A percentile compares a stretch with the other conserved stretches of the same genome.
These are phyloP conservation scores for Lecanicillium sp. DNA, from an alignment of 2,329 filamentous ascomycete species.

Conservation along the genomic window DNA sequence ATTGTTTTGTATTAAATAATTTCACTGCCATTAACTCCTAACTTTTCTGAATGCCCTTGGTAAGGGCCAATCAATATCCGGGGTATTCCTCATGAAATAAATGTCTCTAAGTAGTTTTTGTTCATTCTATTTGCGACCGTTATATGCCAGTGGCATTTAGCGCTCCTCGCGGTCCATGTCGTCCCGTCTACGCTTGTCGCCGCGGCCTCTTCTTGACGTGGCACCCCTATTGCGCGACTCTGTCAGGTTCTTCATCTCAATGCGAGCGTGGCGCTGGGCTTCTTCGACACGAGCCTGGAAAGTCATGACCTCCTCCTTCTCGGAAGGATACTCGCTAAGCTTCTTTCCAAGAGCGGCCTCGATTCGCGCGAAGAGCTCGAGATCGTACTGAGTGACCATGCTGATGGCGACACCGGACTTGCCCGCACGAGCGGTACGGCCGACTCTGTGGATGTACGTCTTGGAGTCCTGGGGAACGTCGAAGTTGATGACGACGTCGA, in stretches of 20 bases:
- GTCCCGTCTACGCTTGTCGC: slow-evolving; percentile 38
- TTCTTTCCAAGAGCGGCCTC: slow-evolving; percentile 77
- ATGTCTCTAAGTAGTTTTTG: background rate
- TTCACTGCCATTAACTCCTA: slow-evolving; percentile 6
- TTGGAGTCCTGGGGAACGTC: slow-evolving; percentile 81
- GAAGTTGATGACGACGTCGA: slow-evolving; percentile 81
- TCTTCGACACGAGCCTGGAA: slow-evolving; percentile 73
- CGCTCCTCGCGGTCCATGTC: slow-evolving; percentile 74
- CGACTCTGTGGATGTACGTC: slow-evolving; percentile 86
- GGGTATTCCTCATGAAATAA: background rate
- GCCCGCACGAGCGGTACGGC: slow-evolving; percentile 80
- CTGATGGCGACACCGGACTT: slow-evolving; percentile 77
- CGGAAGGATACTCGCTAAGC: slow-evolving; percentile 59
- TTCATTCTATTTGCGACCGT: background rate
- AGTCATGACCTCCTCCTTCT: slow-evolving; percentile 80
- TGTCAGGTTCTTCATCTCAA: slow-evolving; percentile 73
- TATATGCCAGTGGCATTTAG: slow-evolving; percentile 28
- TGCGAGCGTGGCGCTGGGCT: slow-evolving; percentile 72
- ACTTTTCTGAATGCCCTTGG: background rate
- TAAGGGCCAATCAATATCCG: background rate
- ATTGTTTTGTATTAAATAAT: too few relatives aligned
- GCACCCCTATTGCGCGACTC: slow-evolving; percentile 46
- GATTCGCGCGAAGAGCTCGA: slow-evolving; percentile 74
- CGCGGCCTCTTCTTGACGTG: slow-evolving; percentile 37
- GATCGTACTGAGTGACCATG: slow-evolving; percentile 81